These are phyloP conservation scores for Jatropha podagrica DNA, from an alignment of 441 rosid species.

Conservation along the genomic window DNA sequence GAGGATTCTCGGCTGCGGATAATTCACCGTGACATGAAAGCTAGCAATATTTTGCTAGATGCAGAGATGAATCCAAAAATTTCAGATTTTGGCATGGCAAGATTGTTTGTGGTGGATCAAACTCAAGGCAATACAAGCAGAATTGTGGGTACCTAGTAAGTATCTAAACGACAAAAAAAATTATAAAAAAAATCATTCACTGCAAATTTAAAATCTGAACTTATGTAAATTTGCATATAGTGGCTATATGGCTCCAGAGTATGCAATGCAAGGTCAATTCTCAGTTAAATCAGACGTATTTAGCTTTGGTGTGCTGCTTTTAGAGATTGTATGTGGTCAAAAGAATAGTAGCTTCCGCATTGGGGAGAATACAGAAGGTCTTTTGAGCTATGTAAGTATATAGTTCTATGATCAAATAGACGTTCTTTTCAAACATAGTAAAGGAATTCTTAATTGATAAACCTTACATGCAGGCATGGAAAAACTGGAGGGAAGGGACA, in stretches of 20 bases:
- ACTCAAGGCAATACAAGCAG: slow-evolving; percentile 18
- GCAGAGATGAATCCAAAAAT: slow-evolving; percentile 28
- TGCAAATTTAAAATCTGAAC: not conserved
- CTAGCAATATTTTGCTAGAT: slow-evolving; percentile 24
- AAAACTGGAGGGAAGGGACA: slow-evolving; percentile 32
- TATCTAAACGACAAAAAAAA: not conserved
- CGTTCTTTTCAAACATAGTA: no score
- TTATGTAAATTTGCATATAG: not conserved
- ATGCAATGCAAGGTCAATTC: slow-evolving; percentile 14
- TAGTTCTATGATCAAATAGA: not conserved
- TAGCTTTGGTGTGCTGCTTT: slow-evolving; percentile 17
- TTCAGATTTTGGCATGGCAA: slow-evolving; percentile 34
- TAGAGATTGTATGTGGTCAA: slow-evolving; percentile 15
- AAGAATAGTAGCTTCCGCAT: not conserved
- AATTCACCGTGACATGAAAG: slow-evolving; percentile 28
- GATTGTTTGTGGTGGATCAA: slow-evolving; percentile 23
- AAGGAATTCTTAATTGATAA: no score
- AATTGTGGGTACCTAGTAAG: slow-evolving; percentile 34
- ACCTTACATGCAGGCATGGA: slow-evolving; percentile 32
- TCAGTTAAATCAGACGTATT: slow-evolving; percentile 21
- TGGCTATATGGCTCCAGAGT: slow-evolving; percentile 32
- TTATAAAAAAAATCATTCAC: not conserved
- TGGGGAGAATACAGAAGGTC: not conserved
- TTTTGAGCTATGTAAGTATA: slow-evolving; percentile 3
- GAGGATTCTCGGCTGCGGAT: slow-evolving; percentile 28